Conservation (phyloP, 371 early-diverging fungal genomes). For the Haplosporangium sp. region DNA sequence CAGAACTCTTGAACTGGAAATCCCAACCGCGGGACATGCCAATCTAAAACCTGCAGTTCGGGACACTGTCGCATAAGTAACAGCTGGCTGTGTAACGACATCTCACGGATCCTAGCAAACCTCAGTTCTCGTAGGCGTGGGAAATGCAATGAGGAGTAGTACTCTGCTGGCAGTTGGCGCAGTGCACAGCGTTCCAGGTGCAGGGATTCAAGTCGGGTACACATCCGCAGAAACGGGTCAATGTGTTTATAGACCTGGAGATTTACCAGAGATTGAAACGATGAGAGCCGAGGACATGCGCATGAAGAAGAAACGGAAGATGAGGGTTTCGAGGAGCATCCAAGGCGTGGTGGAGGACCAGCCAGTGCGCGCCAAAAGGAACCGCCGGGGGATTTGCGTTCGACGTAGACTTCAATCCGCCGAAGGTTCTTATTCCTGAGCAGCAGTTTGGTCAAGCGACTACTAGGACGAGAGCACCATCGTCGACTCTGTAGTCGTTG, state of each 20-base stretch:
- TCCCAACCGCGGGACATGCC: constrained; percentile 34
- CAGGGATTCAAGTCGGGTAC: constrained; percentile 31
- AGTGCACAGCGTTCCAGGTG: constrained; percentile 27
- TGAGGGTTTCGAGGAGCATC: not conserved
- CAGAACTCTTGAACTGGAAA: constrained; percentile 37
- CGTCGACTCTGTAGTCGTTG: not conserved
- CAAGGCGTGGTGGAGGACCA: not conserved
- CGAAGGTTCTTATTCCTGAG: constrained; percentile 25
- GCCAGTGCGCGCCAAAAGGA: constrained; percentile 42
- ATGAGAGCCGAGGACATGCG: constrained; percentile 11
- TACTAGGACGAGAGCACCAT: not conserved
- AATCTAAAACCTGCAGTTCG: constrained; percentile 20
- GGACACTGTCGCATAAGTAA: constrained; percentile 31
- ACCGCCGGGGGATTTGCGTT: constrained; percentile 23
- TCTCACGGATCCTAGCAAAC: constrained; percentile 22
- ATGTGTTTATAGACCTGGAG: constrained; percentile 30
- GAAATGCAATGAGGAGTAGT: constrained; percentile 18
- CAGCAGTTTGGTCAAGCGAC: constrained; percentile 11
- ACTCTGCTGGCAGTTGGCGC: constrained; percentile 15
- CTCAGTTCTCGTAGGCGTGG: constrained; percentile 19
- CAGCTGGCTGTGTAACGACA: constrained; percentile 17
- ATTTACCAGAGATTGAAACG: constrained; percentile 30
- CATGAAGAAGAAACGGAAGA: not conserved
- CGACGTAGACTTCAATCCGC: constrained; percentile 31
- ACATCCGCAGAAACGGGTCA: constrained; percentile 30